Base-by-base conservation (phyloP, 2,329 filamentous ascomycete species). In the Aspergillus sp. region DNA sequence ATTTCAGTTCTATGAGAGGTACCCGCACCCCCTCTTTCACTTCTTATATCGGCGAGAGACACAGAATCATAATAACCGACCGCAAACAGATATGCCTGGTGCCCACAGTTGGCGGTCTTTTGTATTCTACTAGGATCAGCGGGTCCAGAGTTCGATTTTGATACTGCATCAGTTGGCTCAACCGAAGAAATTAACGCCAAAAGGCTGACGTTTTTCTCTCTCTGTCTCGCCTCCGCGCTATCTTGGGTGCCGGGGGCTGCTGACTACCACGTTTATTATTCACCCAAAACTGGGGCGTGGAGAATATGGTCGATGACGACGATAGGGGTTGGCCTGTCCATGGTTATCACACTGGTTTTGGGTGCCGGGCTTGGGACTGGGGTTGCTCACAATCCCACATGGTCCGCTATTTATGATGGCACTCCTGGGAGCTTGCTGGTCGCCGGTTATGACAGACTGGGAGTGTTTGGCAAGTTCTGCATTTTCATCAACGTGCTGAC, bases 211-310 rank as follows among this genome's bases (percentile, higher is more conserved):
- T 77, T 73, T 48, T 70, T 77, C 56, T 73, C 73, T 0, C 64
- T 77, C 2, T 70, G 70, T 19, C 58, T 77, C 15, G 75, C 75
- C 0, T 65, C 70, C 2, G 61, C 68, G 6, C 67, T 77, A 11
- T 64, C 72, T 3, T 75, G 73, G 71, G 64, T 70, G 0, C 72
- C 72, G 1, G 62, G 71, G 5, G 70, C 70, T 13, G 73, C 75
- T 6, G 77, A 80, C 58, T 79, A 77, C 61, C 78, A 75, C 44
- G 76, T 78, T 41, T 79, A 79, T 60, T 77, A 77, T 56, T 74
- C 75, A 0, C 68, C 73, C 2, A 62, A 68, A 3, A 73, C 75
- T 12, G 69, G 68, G 50, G 69, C 68, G 50, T 72, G 69, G 61
- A 70, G 69, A 41, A 72, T 70, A 30, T 79, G 77, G 60, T 56